phyloP scores from a whole-genome alignment of 257 asterid species.

The Cinchona pubescens region DNA sequence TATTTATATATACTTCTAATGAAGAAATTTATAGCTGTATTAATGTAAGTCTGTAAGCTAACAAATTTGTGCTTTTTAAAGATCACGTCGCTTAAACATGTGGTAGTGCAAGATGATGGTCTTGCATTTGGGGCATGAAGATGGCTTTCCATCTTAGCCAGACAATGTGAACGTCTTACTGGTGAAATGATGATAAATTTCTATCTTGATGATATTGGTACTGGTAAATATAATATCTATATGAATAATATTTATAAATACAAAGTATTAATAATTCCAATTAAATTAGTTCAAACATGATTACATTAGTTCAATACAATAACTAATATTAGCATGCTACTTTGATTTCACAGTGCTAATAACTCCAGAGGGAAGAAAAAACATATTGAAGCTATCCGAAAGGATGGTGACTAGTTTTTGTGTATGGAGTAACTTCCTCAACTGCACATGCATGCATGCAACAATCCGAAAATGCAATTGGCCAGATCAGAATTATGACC shows the following conservation, averaged over 20 bases:
- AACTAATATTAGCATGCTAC: no score
- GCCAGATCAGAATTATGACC: slow-evolving; percentile 20
- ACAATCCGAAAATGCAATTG: slow-evolving; percentile 10
- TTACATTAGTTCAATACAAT: no score
- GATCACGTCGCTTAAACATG: slow-evolving; percentile 68
- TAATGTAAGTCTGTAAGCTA: no score
- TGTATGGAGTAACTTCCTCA: slow-evolving; percentile 20
- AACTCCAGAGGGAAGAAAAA: slow-evolving; percentile 3
- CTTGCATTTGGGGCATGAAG: slow-evolving; percentile 59
- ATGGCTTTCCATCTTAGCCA: slow-evolving; percentile 52
- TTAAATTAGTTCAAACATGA: no score
- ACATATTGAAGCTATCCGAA: slow-evolving; percentile 23
- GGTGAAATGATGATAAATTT: neutral
- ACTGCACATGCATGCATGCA: slow-evolving; percentile 11
- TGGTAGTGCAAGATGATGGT: slow-evolving; percentile 28
- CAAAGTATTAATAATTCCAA: no score
- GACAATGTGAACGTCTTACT: slow-evolving; percentile 43
- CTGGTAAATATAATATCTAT: neutral
- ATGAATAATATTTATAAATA: no score
- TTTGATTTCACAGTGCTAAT: neutral
- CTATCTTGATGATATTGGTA: slow-evolving; percentile 9
- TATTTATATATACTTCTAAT: no score
- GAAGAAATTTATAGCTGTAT: no score
- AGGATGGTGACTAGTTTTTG: slow-evolving; percentile 22
- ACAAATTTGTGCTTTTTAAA: no score